A percentile compares a stretch with the other conserved stretches of the same genome.
These are phyloP conservation scores for Dysphania ambrosioides DNA, from an alignment of 148 eudicot genomes.

Conservation along the genomic window DNA sequence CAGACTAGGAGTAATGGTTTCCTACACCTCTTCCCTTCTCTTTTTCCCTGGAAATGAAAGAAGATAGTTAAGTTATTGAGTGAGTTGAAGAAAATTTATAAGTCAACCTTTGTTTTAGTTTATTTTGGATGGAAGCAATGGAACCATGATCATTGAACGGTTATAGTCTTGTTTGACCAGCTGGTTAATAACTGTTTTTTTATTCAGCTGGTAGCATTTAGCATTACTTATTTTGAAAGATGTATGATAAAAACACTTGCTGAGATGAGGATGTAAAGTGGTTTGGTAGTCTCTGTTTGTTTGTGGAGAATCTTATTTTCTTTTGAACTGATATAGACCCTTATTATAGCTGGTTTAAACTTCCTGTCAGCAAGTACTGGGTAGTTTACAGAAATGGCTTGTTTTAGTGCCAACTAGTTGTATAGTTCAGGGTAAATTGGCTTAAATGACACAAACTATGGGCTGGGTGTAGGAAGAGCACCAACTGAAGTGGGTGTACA, in stretches of 20 bases:
- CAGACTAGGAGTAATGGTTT: background rate
- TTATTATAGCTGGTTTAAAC: background rate
- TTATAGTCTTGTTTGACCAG: background rate
- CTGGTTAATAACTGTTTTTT: background rate
- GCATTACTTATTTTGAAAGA: background rate
- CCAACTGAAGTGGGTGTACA: too few species aligned
- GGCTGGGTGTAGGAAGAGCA: too few species aligned
- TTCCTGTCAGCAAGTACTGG: background rate
- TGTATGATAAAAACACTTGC: background rate
- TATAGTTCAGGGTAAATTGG: too few species aligned
- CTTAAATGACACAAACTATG: too few species aligned
- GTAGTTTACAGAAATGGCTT: background rate
- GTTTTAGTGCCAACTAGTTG: background rate
- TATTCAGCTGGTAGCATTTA: background rate
- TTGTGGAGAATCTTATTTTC: background rate
- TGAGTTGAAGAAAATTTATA: background rate
- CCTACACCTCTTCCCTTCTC: background rate
- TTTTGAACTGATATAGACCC: background rate
- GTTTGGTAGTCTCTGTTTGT: background rate
- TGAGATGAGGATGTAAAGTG: background rate
- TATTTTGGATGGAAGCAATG: background rate
- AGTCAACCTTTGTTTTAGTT: background rate
- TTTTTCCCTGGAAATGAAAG: background rate
- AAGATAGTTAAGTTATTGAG: background rate
- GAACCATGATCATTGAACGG: background rate